A percentile compares a stretch with the other conserved stretches of the same genome.
phyloP scores from a whole-genome alignment of 2,329 filamentous ascomycete species.

The Saccharata proteae region DNA sequence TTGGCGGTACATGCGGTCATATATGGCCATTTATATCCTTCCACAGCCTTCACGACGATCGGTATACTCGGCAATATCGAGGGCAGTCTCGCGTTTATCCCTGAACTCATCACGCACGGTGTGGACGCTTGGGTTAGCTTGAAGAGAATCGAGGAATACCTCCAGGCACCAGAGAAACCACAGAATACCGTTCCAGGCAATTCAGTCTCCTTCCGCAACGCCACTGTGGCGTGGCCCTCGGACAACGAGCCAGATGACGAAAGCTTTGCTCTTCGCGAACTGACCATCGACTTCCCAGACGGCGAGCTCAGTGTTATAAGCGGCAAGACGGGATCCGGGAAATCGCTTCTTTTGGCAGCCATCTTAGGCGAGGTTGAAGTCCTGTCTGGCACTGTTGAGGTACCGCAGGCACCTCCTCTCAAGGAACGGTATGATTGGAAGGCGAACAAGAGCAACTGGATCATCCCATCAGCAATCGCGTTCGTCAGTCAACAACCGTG shows the following conservation, averaged over 20 bases:
- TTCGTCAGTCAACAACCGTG: conserved; percentile 55
- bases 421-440: conserved; percentile 48
- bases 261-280: conserved; percentile 51
- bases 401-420: conserved; percentile 18
- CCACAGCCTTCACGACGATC: conserved; percentile 68
- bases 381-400: conserved; percentile 47
- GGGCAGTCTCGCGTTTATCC: conserved; percentile 55
- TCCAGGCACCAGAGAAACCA: conserved; percentile 53
- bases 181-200: conserved; percentile 43
- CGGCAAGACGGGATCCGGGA: conserved; percentile 66
- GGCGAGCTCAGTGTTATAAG: conserved; percentile 63
- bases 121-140: conserved; percentile 65
- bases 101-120: conserved; percentile 58
- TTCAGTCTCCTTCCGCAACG: conserved; percentile 53
- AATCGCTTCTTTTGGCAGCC: conserved; percentile 61
- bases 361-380: conserved; percentile 67
- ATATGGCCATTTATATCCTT: conserved; percentile 52
- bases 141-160: conserved; percentile 58
- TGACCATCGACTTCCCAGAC: conserved; percentile 55
- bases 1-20: conserved; percentile 56
- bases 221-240: conserved; percentile 62
- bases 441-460: conserved; percentile 51
- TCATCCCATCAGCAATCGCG: conserved; percentile 55
- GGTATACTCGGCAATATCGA: conserved; percentile 65
- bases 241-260: conserved; percentile 38